phyloP scores from a whole-genome alignment of 176 grass and related monocot genomes.

The Rhynchospora breviuscula region DNA sequence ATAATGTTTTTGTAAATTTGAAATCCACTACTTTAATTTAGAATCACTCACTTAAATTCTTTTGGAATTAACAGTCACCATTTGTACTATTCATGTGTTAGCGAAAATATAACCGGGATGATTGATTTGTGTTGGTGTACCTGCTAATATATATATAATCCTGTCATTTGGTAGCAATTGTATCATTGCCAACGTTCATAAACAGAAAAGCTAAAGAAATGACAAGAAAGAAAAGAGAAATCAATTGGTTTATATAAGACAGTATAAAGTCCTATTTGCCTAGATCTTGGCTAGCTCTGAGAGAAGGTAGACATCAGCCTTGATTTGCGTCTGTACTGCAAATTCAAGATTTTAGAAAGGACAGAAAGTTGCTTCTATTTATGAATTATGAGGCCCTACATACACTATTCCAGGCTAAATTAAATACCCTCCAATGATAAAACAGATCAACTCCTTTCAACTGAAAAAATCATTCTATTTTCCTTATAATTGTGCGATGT shows the following conservation, averaged over 20 bases:
- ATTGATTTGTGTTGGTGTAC: background rate
- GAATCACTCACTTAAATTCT: background rate
- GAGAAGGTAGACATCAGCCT: too few species aligned
- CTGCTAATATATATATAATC: background rate
- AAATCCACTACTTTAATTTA: background rate
- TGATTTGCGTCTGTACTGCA: background rate
- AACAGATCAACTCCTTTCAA: background rate
- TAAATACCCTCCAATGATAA: too few species aligned
- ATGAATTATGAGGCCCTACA: too few species aligned
- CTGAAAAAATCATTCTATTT: background rate
- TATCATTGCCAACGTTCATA: background rate
- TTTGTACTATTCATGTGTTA: background rate
- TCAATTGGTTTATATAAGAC: background rate
- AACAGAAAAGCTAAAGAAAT: background rate
- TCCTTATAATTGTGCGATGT: too few species aligned
- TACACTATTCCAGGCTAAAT: too few species aligned
- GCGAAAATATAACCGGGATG: background rate
- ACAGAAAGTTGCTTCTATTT: background rate
- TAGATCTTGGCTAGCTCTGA: background rate
- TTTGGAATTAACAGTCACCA: background rate
- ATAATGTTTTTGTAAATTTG: background rate
- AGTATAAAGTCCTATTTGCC: background rate
- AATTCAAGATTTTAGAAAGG: background rate
- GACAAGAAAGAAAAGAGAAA: background rate
- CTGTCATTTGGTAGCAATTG: background rate